Conservation (phyloP, 2,329 filamentous ascomycete genomes). For the Fusarium sp. region DNA sequence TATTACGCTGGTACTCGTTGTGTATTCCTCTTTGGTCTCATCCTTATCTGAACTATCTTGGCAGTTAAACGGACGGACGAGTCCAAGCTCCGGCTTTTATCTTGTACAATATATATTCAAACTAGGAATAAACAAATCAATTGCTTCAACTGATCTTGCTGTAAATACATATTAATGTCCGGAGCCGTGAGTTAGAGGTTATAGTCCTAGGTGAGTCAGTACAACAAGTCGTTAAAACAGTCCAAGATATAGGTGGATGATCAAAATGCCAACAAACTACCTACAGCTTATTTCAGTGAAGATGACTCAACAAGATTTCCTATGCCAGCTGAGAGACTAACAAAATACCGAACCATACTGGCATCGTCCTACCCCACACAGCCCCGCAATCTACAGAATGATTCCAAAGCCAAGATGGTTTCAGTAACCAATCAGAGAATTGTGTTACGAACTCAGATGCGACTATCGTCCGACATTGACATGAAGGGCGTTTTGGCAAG, state of each 20-base stretch:
- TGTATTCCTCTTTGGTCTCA: neutral
- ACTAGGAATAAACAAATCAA: neutral
- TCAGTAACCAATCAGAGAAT: slow-evolving; percentile 11
- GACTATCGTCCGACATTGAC: slow-evolving; percentile 5
- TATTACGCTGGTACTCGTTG: neutral
- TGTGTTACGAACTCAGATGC: slow-evolving; percentile 10
- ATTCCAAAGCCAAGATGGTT: slow-evolving; percentile 37
- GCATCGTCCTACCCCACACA: slow-evolving; percentile 20
- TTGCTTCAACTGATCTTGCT: neutral
- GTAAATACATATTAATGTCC: neutral
- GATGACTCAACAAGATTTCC: neutral
- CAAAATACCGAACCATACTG: slow-evolving; percentile 8
- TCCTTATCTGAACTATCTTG: neutral
- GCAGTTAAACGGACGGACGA: neutral
- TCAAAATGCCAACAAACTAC: neutral
- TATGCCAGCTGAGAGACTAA: neutral
- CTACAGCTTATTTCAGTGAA: neutral
- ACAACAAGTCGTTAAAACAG: neutral
- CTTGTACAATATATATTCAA: neutral
- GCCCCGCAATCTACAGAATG: slow-evolving; percentile 35
- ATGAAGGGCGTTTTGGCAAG: neutral
- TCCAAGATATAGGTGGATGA: neutral
- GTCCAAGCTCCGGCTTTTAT: neutral
- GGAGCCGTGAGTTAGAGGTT: neutral
- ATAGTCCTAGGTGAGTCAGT: neutral